A percentile compares a stretch with the other conserved stretches of the same genome.
phyloP scores from a whole-genome alignment of 2,329 filamentous ascomycete species.

The Exserohilum rostratum region DNA sequence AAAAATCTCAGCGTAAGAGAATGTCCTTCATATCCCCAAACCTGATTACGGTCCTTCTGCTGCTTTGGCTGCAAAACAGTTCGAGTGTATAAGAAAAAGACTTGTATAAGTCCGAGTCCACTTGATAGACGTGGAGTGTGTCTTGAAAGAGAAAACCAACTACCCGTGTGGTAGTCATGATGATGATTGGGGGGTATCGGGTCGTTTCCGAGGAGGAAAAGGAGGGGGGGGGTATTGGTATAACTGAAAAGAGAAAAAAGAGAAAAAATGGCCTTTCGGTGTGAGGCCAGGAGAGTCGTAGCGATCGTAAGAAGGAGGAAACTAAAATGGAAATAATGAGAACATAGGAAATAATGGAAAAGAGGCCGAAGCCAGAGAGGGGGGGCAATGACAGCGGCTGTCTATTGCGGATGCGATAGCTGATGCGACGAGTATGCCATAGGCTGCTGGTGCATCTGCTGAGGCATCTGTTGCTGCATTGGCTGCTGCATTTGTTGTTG shows the following conservation, averaged over 20 bases:
- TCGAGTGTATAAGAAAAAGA: constrained; percentile 8
- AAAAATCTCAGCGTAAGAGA: constrained; percentile 14
- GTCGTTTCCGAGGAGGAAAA: constrained; percentile 1
- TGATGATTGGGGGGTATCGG: no score
- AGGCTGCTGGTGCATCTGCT: constrained; percentile 11
- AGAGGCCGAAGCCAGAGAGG: constrained; percentile 18
- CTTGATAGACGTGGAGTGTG: neutral
- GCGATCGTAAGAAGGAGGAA: constrained; percentile 25
- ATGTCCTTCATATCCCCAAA: constrained; percentile 20
- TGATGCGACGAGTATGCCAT: constrained; percentile 29
- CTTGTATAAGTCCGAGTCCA: constrained; percentile 5
- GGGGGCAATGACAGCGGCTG: constrained; percentile 1
- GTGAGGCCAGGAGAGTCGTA: constrained; percentile 13
- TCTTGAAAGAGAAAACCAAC: constrained; percentile 6
- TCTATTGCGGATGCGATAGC: constrained; percentile 23
- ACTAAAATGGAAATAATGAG: constrained; percentile 16
- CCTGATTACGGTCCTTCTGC: constrained; percentile 25
- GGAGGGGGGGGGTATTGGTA: constrained; percentile 20
- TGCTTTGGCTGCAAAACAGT: neutral
- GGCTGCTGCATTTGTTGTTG: constrained; percentile 12
- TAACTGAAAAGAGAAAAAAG: no score
- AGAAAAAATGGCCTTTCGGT: constrained; percentile 6
- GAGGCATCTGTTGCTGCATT: constrained; percentile 13
- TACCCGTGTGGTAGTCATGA: neutral
- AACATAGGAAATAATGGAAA: neutral